phyloP scores from a whole-genome alignment of 139 green algal species.

The Tetradesmus obliquus region DNA sequence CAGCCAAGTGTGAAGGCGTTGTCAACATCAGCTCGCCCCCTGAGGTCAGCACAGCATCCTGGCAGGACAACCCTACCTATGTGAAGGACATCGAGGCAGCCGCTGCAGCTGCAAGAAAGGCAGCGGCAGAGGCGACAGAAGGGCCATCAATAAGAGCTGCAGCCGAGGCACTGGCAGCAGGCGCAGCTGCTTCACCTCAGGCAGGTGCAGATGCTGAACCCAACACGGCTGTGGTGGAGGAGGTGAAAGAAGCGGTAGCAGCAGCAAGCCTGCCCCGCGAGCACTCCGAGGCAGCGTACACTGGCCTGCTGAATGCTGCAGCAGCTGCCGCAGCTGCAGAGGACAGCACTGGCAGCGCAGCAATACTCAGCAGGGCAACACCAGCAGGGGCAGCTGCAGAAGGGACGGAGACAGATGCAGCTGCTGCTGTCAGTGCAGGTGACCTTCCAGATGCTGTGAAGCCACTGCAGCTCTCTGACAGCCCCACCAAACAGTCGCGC shows the following conservation, averaged over 20 bases:
- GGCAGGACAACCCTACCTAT: constrained; percentile 3
- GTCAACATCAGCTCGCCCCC: not conserved
- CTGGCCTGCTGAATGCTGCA: not conserved
- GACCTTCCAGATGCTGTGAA: constrained; percentile 23
- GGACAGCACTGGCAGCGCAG: not conserved
- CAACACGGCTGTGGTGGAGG: not conserved
- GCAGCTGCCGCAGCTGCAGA: not conserved
- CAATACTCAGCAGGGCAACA: not conserved
- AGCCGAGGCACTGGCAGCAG: not conserved
- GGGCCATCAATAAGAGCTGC: not conserved
- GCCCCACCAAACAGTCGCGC: constrained; percentile 3
- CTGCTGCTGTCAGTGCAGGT: not conserved
- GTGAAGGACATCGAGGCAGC: not conserved
- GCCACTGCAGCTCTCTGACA: not conserved
- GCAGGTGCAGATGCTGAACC: not conserved
- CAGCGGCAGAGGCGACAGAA: not conserved
- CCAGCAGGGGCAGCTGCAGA: constrained; percentile 1
- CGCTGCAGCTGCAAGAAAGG: not conserved
- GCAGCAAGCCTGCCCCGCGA: not conserved
- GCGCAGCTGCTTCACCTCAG: not conserved
- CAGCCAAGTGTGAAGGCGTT: not conserved
- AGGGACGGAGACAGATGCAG: not conserved
- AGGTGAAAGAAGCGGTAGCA: not conserved
- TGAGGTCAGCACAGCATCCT: not conserved
- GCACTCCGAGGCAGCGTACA: not conserved